phyloP scores from a whole-genome alignment of 495 filamentous ascomycete genomes.

The Xylaria bambusicola region DNA sequence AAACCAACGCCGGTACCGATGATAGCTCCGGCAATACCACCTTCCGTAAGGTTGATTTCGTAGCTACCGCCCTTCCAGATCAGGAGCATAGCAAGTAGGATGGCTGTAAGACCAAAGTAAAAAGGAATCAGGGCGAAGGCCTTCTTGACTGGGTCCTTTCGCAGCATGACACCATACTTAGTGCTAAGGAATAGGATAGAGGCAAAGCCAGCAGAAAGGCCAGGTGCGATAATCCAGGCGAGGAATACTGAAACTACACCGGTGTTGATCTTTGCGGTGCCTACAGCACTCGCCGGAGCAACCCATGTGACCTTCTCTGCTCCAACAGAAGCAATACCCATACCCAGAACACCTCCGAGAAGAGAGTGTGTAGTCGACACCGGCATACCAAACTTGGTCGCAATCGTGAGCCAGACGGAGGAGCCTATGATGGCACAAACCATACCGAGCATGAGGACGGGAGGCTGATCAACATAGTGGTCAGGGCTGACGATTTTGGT shows the following conservation, averaged over 20 bases:
- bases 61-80: slow-evolving; percentile 56
- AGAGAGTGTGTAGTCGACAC: slow-evolving; percentile 69
- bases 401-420: slow-evolving; percentile 59
- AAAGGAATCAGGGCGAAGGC: slow-evolving; percentile 60
- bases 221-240: slow-evolving; percentile 64
- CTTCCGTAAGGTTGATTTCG: slow-evolving; percentile 48
- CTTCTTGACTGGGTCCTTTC: slow-evolving; percentile 57
- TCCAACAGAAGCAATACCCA: slow-evolving; percentile 62
- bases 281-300: slow-evolving; percentile 45
- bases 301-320: slow-evolving; percentile 56
- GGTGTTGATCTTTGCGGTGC: slow-evolving; percentile 52
- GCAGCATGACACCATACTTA: slow-evolving; percentile 64
- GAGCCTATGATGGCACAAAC: slow-evolving; percentile 61
- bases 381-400: slow-evolving; percentile 57
- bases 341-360: slow-evolving; percentile 62
- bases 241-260: slow-evolving; percentile 62
- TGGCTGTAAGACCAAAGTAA: slow-evolving; percentile 63
- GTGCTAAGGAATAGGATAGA: slow-evolving; percentile 64
- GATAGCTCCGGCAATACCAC: slow-evolving; percentile 57
- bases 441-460: slow-evolving; percentile 63
- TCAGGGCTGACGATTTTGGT: slow-evolving; percentile 61
- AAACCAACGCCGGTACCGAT: slow-evolving; percentile 59
- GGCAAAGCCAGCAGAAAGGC: slow-evolving; percentile 58
- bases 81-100: slow-evolving; percentile 65
- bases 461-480: slow-evolving; percentile 54